Percentiles rank a stretch among this genome's conserved stretches.
Conservation (phyloP, 148 eudicot species). For the Dysphania ambrosioides region DNA sequence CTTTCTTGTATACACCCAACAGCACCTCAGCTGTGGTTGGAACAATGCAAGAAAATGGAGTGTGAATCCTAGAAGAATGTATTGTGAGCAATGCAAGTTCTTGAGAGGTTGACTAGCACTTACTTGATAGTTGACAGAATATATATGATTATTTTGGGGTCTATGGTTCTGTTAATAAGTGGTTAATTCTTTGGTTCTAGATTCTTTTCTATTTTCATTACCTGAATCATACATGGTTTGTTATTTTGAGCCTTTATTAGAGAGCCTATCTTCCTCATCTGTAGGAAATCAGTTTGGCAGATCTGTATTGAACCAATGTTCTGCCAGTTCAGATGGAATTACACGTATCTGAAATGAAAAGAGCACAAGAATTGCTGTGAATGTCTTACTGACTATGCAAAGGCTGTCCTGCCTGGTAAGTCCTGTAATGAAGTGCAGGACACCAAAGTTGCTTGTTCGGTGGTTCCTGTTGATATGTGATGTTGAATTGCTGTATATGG, state of each 20-base stretch:
- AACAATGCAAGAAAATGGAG: conserved; percentile 14
- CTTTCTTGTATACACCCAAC: conserved; percentile 46
- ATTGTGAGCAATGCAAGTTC: conserved; percentile 3
- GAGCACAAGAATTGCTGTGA: not conserved
- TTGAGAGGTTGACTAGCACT: not conserved
- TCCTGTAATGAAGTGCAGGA: not conserved
- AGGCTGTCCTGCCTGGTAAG: not conserved
- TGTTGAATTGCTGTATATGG: not conserved
- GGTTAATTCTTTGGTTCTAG: conserved; percentile 7
- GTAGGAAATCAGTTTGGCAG: not conserved
- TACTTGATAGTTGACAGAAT: not conserved
- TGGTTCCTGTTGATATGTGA: not conserved
- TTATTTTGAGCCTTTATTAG: not conserved
- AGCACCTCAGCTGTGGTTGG: conserved; percentile 57
- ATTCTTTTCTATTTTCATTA: not conserved
- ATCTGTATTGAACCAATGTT: not conserved
- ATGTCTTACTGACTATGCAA: not conserved
- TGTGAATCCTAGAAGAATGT: not conserved
- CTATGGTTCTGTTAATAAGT: not conserved
- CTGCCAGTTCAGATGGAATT: not conserved
- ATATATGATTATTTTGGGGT: not conserved
- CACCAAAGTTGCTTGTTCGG: not conserved
- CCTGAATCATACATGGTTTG: not conserved
- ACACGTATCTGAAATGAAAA: not conserved
- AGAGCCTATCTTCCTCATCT: not conserved